phyloP scores from a whole-genome alignment of 495 filamentous ascomycete species.

The Penicillium ucsense region DNA sequence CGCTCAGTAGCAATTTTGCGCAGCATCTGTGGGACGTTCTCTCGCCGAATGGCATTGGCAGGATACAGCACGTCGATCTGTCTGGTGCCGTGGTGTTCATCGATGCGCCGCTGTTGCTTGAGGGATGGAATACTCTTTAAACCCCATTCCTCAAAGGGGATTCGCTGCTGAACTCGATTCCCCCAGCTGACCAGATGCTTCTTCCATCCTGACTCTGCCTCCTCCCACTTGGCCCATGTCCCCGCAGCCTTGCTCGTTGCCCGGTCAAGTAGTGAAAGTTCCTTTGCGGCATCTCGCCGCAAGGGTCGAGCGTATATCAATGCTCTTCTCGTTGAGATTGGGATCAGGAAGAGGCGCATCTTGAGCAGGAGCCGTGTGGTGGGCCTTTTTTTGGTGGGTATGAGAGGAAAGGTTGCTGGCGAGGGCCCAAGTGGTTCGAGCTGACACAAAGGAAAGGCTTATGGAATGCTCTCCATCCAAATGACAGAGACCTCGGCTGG shows the following conservation, averaged over 20 bases:
- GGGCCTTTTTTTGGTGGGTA: background rate
- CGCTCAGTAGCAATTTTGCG: slow-evolving; percentile 62
- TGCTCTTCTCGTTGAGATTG: slow-evolving; percentile 83
- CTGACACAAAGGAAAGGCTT: background rate
- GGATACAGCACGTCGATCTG: slow-evolving; percentile 76
- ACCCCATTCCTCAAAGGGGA: slow-evolving; percentile 96
- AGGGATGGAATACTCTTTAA: slow-evolving; percentile 89
- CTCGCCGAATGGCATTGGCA: slow-evolving; percentile 50
- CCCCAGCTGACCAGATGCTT: slow-evolving; percentile 75
- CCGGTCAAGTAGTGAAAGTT: slow-evolving; percentile 51
- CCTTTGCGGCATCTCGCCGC: slow-evolving; percentile 31
- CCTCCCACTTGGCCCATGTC: slow-evolving; percentile 82
- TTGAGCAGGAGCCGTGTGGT: slow-evolving; percentile 9
- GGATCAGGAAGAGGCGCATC: slow-evolving; percentile 94
- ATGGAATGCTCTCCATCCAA: too few species aligned
- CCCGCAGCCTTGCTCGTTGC: slow-evolving; percentile 56
- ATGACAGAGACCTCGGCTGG: too few species aligned
- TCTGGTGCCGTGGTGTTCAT: slow-evolving; percentile 52
- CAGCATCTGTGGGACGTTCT: slow-evolving; percentile 51
- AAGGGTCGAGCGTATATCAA: slow-evolving; percentile 86
- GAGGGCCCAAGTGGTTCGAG: background rate
- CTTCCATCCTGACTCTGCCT: slow-evolving; percentile 76
- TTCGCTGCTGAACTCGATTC: slow-evolving; percentile 72
- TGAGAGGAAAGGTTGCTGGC: background rate
- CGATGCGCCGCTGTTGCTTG: slow-evolving; percentile 51